Evolutionary conservation across 139 green algal species (phyloP), one percentile per base, ranked within the genome.

Genomic region (Yamagishiella unicocca): DNA sequence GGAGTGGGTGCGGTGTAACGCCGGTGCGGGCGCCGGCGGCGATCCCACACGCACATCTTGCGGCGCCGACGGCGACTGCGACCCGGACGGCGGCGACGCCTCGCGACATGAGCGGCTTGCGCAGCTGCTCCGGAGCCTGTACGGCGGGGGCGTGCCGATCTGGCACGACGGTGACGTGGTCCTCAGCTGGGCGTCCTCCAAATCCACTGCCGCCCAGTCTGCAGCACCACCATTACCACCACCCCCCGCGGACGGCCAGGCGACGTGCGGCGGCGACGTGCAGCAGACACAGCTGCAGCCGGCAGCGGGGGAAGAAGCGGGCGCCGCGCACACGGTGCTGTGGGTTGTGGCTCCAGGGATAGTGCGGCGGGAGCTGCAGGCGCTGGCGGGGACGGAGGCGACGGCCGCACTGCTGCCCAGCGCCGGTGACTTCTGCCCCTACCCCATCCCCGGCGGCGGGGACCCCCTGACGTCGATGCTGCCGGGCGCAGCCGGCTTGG

Each of bases 1-100:
- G n/a, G 74, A 82, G 43, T 82, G 74, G 74, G 46, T 82, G n/a
- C 46, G 74, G 31, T 74, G 66, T 25, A 43, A 25, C 66, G 55
- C 12, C 21, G 55, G 21, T 8, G 66, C 12, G 50, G 50, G 12
- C 12, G 50, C 50, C 50, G 50, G 50, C 50, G 50, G 62, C 62
- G 62, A 40, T 10, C n/a, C 22, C 29, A n/a, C 17, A 40, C 3
- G 29, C 62, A 8, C 33, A n/a, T 42, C 29, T 43, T n/a, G 17
- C 37, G 43, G 5, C 72, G 45, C 43, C 43, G 72, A 42, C 43
- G 72, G 22, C 43, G 21, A 27, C 31, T 31, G 64, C 64, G n/a
- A 19, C 64, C 10, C 17, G 21, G 31, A 4, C 4, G 72, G 27
- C n/a, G 29, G 43, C 76, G 50, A n/a, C 53, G 33, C 21, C 35